Evolutionary conservation across 352 stramenopile species (phyloP).

Genomic region (Globisporangium sylvaticum): DNA sequence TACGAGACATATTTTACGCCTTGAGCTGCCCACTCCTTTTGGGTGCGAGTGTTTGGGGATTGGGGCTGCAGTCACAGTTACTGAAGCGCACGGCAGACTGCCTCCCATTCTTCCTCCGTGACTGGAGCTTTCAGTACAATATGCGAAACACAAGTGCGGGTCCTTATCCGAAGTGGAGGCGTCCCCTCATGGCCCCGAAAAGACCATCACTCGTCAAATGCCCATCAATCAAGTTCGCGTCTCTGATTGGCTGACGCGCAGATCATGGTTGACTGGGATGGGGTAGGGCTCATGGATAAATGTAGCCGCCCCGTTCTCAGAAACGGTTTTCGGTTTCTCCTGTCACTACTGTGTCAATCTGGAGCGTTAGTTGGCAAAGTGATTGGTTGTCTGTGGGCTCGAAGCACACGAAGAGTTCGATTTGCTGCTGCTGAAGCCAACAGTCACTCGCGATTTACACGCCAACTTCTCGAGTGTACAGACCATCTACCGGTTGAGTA

Average conservation of each 20-base stretch:
- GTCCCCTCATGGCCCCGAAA: neutral
- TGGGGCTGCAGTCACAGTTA: neutral
- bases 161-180: neutral
- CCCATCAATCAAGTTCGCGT: neutral
- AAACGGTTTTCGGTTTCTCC: constrained; percentile 1
- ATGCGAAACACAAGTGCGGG: neutral
- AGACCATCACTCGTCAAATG: neutral
- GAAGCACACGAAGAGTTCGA: no score
- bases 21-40: neutral
- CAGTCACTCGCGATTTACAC: no score
- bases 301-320: neutral
- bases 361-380: no score
- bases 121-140: neutral
- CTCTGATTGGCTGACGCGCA: neutral
- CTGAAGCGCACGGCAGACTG: neutral
- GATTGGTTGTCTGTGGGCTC: neutral
- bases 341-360: neutral
- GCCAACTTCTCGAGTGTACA: neutral
- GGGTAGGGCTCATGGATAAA: neutral
- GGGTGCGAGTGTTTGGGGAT: neutral
- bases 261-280: neutral
- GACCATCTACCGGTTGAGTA: no score
- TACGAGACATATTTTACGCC: neutral
- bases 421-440: no score
- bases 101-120: neutral